These are phyloP conservation scores for Colletotrichum brevisporum DNA, from an alignment of 2,329 filamentous ascomycete genomes.

Conservation along the genomic window DNA sequence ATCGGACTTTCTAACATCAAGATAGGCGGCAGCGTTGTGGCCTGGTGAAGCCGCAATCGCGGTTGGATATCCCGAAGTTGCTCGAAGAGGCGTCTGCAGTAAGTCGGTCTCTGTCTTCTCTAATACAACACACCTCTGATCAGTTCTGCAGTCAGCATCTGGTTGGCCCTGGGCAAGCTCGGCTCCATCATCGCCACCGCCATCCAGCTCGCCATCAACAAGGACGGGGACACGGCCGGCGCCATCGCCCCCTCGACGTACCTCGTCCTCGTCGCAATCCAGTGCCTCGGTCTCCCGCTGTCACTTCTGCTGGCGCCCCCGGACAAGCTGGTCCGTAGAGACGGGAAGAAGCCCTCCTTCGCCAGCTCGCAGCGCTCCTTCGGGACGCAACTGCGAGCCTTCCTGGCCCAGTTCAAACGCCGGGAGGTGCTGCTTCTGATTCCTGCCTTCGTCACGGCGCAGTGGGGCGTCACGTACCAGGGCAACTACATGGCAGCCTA, in stretches of 20 bases:
- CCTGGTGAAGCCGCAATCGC: conserved; percentile 52
- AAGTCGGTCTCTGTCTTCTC: not conserved
- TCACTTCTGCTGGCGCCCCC: conserved; percentile 60
- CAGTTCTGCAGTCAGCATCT: conserved; percentile 54
- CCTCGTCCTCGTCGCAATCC: conserved; percentile 57
- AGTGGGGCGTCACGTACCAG: conserved; percentile 42
- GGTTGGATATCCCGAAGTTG: conserved; percentile 50
- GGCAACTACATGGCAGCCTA: conserved; percentile 42
- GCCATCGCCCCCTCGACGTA: conserved; percentile 60
- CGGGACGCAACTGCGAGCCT: conserved; percentile 19
- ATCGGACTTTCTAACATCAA: not conserved
- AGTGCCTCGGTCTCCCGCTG: conserved; percentile 60
- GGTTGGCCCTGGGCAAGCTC: conserved; percentile 66
- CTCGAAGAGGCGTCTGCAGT: conserved; percentile 59
- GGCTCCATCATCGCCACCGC: conserved; percentile 66
- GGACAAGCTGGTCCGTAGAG: conserved; percentile 57
- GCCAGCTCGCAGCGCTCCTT: conserved; percentile 50
- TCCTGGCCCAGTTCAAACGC: conserved; percentile 25
- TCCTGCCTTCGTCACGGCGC: conserved; percentile 40
- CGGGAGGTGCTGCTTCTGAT: conserved; percentile 39
- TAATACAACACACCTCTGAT: not conserved
- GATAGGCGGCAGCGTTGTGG: conserved; percentile 53
- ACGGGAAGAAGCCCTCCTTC: conserved; percentile 47
- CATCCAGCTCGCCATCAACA: conserved; percentile 65
- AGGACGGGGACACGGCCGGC: conserved; percentile 55